Conservation (phyloP, 176 grass and related monocot genomes). For the Sorghum bicolor region Sorghum_bicolor_NCBIv3 NC_012872.2:3557001-3557500, state of each 20-base stretch:
- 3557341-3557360: conserved; percentile 94
- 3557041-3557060: neutral
- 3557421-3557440: conserved; percentile 93
- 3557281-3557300: conserved; percentile 90
- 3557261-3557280: conserved; percentile 71
- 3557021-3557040: conserved; percentile 26
- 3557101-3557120: no score
- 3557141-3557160: conserved; percentile 96
- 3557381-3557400: conserved; percentile 59
- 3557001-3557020: conserved; percentile 25
- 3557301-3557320: conserved; percentile 50
- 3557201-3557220: conserved; percentile 73
- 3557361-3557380: conserved; percentile 60
- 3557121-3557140: conserved; percentile 37
- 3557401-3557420: conserved; percentile 47
- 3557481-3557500: conserved; percentile 59
- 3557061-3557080: no score
- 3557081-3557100: neutral
- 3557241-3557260: conserved; percentile 89
- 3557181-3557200: conserved; percentile 71
- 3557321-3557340: conserved; percentile 57
- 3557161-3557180: conserved; percentile 70
- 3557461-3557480: conserved; percentile 96
- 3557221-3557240: conserved; percentile 85
- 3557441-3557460: conserved; percentile 90